phyloP scores from a whole-genome alignment of 495 filamentous ascomycete species.

The Aspergillus asperescens region DNA sequence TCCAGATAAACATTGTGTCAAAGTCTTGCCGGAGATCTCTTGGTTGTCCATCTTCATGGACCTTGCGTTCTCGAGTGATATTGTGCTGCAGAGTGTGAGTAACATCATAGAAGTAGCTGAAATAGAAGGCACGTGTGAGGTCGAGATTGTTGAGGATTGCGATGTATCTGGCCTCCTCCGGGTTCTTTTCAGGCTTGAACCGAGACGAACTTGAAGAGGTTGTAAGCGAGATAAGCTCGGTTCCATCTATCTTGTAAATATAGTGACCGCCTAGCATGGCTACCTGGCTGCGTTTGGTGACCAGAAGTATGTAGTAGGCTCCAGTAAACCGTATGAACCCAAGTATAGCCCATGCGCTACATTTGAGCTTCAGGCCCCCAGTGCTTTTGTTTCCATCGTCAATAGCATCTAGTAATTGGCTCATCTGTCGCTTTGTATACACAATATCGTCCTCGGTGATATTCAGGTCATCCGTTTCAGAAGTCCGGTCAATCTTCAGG shows the following conservation, averaged over 20 bases:
- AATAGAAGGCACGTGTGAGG: conserved; percentile 87
- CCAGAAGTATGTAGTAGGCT: conserved; percentile 94
- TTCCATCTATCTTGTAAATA: conserved; percentile 92
- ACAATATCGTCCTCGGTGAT: conserved; percentile 92
- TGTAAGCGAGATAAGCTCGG: conserved; percentile 83
- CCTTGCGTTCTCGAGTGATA: conserved; percentile 72
- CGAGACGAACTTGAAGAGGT: conserved; percentile 50
- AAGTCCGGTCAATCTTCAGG: conserved; percentile 87
- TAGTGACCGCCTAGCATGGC: conserved; percentile 96
- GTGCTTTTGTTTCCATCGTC: conserved; percentile 91
- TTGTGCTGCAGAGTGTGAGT: conserved; percentile 91
- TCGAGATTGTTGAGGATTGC: conserved; percentile 87
- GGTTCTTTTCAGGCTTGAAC: conserved; percentile 71
- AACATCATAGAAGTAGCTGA: conserved; percentile 97
- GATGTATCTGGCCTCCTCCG: conserved; percentile 85
- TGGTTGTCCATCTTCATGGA: conserved; percentile 56
- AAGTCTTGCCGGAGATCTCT: conserved; percentile 58
- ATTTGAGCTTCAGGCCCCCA: conserved; percentile 85
- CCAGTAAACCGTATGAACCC: conserved; percentile 96
- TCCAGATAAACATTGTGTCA: conserved; percentile 98
- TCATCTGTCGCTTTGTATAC: conserved; percentile 90
- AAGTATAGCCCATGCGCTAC: conserved; percentile 87
- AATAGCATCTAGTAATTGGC: conserved; percentile 83
- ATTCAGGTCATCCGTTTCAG: conserved; percentile 71
- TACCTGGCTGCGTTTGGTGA: conserved; percentile 92